Evolutionary conservation across 345 rosid species (phyloP).

Genomic region (Dovyalis caffra): DNA sequence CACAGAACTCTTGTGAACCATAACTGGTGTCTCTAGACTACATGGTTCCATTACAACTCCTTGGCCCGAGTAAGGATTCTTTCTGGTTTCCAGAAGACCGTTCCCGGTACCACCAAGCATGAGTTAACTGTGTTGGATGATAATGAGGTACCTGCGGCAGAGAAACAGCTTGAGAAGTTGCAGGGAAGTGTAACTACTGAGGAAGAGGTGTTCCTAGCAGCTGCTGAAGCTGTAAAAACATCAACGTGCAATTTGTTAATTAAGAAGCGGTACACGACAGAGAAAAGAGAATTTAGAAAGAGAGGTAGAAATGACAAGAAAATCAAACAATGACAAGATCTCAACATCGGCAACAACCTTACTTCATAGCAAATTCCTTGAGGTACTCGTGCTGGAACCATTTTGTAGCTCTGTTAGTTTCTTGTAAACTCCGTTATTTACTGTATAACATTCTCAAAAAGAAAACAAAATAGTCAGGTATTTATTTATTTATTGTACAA

Average conservation of each 20-base stretch:
- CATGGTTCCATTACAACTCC: slow-evolving; percentile 47
- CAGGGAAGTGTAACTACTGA: slow-evolving; percentile 43
- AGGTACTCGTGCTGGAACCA: not conserved
- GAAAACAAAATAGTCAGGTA: not conserved
- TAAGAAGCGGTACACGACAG: slow-evolving; percentile 83
- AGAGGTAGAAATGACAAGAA: slow-evolving; percentile 84
- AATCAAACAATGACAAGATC: slow-evolving; percentile 30
- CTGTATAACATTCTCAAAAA: no score
- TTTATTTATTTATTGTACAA: not conserved
- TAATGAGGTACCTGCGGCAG: slow-evolving; percentile 44
- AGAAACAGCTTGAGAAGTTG: slow-evolving; percentile 21
- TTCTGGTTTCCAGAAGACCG: slow-evolving; percentile 32
- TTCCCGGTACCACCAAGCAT: slow-evolving; percentile 16
- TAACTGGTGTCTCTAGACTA: slow-evolving; percentile 69
- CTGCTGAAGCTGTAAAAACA: slow-evolving; percentile 72
- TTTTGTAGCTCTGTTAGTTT: not conserved
- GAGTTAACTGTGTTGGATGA: slow-evolving; percentile 42
- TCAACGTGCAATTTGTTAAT: slow-evolving; percentile 72
- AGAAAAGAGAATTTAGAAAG: slow-evolving; percentile 78
- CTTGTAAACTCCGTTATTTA: slow-evolving; percentile 3
- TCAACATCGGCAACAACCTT: not conserved
- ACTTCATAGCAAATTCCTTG: not conserved
- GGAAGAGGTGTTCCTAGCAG: slow-evolving; percentile 58
- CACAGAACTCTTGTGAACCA: slow-evolving; percentile 61
- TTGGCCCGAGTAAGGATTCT: slow-evolving; percentile 52